Evolutionary conservation across 2,329 filamentous ascomycete species (phyloP), one percentile per base, ranked within the genome.

Genomic region (Acephala macrosclerotiorum): DNA sequence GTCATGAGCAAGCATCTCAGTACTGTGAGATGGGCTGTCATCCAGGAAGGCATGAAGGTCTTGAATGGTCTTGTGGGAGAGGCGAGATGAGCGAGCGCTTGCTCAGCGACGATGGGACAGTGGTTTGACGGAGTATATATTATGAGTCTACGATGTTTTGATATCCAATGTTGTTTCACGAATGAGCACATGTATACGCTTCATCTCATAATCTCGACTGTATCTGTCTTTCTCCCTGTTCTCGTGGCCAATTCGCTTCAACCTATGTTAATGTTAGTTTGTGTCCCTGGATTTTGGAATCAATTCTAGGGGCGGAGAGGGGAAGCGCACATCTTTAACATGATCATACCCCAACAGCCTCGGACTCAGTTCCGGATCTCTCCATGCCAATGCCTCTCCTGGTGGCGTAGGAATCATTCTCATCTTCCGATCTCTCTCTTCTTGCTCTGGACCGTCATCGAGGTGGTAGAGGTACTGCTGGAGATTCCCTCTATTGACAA

Each of bases 381-480:
- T 74, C 80, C 80, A 82, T 0, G 70, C 71, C 49, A 73, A 55
- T 2, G 80, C 79, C 63, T 82, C 80, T 5, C 80, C 80, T 47
- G 76, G 73, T 0, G 74, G 75, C 0, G 78, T 79, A 1, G 76
- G 75, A 3, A 73, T 66, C 61, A 57, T 74, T 76, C 75, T 75
- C 74, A 83, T 79, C 56, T 77, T 77, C 2, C 70, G 60, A 71
- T 91, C 89, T 57, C 89, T 79, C 26, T 80, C 81, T 67, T 84
- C 78, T 72, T 91, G 88, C 65, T 87, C 84, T 0, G 83, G 80
- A 0, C 88, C 87, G 69, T 87, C 77, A 8, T 73, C 71, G 78
- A 87, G 78, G 67, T 87, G 85, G 60, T 85, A 86, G 71, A 90
- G 79, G 71, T 84, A 82, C 70, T 89, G 87, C 68, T 90, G 86